phyloP scores from a whole-genome alignment of 441 rosid genomes.

The Pelargonium myrrhifolium region DNA sequence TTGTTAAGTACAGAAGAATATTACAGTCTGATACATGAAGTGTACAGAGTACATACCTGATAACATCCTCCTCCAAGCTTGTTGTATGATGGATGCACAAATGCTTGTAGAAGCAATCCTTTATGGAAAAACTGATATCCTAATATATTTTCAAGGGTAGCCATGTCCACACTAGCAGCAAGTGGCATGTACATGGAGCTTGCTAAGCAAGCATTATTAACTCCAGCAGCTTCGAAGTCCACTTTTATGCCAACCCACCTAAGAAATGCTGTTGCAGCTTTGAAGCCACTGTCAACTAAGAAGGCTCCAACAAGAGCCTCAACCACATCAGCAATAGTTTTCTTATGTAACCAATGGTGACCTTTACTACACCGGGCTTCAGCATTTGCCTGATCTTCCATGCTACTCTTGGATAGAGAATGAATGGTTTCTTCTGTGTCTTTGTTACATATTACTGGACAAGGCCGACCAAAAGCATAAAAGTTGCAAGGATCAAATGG shows the following conservation, averaged over 20 bases:
- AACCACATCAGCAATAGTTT: conserved; percentile 85
- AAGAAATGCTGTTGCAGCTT: conserved; percentile 79
- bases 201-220: conserved; percentile 43
- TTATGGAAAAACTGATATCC: conserved; percentile 51
- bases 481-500: conserved; percentile 75
- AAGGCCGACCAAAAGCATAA: conserved; percentile 72
- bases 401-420: conserved; percentile 24
- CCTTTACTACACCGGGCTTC: conserved; percentile 73
- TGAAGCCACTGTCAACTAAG: conserved; percentile 85
- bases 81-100: conserved; percentile 87
- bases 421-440: conserved; percentile 42
- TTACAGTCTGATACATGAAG: conserved; percentile 4
- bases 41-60: conserved; percentile 44
- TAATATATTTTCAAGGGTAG: conserved; percentile 44
- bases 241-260: conserved; percentile 78
- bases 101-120: conserved; percentile 85
- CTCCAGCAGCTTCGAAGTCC: conserved; percentile 54
- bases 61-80: conserved; percentile 92
- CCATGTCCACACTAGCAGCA: conserved; percentile 35
- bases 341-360: conserved; percentile 78
- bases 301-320: conserved; percentile 96
- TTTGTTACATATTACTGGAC: conserved; percentile 53
- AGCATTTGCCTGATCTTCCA: conserved; percentile 27
- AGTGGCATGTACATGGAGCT: conserved; percentile 59
- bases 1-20: not conserved